Evolutionary conservation across 176 grass and related monocot genomes (phyloP), one percentile per base, ranked within the genome.

Genomic region (Pontederia paniculata): DNA sequence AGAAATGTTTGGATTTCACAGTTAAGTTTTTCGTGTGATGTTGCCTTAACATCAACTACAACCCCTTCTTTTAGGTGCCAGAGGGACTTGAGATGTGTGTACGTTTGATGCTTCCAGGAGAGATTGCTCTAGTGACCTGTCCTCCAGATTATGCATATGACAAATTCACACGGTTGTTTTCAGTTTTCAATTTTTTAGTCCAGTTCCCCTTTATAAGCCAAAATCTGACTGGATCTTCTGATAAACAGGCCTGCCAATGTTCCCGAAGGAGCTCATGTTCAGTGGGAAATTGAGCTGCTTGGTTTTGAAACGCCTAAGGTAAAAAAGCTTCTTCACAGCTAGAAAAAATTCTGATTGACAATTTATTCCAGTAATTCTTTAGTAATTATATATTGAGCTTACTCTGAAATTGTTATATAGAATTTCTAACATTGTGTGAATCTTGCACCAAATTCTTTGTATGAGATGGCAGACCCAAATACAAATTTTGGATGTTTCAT

Each of bases 111-210:
- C 91, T 97, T 83, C 91, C 91, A 57, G 91, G 86, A 80, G 91
- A 97, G 86, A 78, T 89, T 61, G 76, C 80, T 66, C 2, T 82
- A 45, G 80, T 97, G 31, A 89, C 82, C 50, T 89, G 91, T 65
- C 91, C 91, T 76, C 83, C 91, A 68, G 91, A 97, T 81, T 90
- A 90, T 84, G 91, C 91, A 66, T 97, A 90, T 67, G 86, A 97
- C 73, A 97, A 90, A 70, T 97, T 97, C 67, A 72, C 80, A 78
- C 89, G 91, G 91, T 97, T 53, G 57, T 50, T 17, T 75, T 73
- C 60, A 47, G 60, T 55, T 57, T 67, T 57, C 51, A 14, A 45
- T 43, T 37, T 37, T 37, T 2, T 1, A 37, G 28, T 37, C 3
- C 28, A 37, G 7, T 5, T 37, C 28, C 28, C 7, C 7, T 37